A percentile compares a stretch with the other conserved stretches of the same genome.
Conservation (phyloP, 192 early-diverging fungal species). For the Piromyces sp. region DNA sequence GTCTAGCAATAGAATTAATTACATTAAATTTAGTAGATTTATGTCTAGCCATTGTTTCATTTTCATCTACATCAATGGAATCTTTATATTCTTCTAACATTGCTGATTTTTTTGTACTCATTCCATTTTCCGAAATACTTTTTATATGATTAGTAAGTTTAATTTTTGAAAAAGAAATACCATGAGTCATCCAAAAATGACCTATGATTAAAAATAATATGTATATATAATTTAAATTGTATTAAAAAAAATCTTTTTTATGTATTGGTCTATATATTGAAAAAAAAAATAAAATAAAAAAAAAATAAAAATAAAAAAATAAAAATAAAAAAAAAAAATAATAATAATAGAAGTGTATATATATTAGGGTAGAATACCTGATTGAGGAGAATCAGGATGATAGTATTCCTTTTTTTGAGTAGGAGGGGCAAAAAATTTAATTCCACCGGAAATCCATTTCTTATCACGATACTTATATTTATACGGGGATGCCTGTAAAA, state of each 20-base stretch:
- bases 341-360: too few species aligned
- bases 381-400: slow-evolving; percentile 1
- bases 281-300: too few species aligned
- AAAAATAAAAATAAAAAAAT: too few species aligned
- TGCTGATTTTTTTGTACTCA: not conserved
- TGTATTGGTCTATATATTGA: too few species aligned
- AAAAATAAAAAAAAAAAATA: too few species aligned
- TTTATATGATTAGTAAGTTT: slow-evolving; percentile 24
- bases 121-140: not conserved
- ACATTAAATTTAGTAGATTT: not conserved
- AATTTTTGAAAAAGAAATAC: slow-evolving; percentile 22
- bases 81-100: not conserved
- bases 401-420: slow-evolving; percentile 12
- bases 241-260: too few species aligned
- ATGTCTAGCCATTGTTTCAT: not conserved
- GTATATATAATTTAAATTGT: too few species aligned
- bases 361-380: slow-evolving; percentile 12
- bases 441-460: not conserved
- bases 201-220: too few species aligned
- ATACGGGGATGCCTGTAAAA: slow-evolving; percentile 13
- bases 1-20: not conserved
- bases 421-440: not conserved
- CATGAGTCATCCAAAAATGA: slow-evolving; percentile 16
- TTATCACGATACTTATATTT: slow-evolving; percentile 12
- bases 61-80: not conserved